Percentiles rank a stretch among this genome's conserved stretches.
Evolutionary conservation across 1,139 yeast genomes (phyloP).

Genomic region (Pichia sp.): DNA sequence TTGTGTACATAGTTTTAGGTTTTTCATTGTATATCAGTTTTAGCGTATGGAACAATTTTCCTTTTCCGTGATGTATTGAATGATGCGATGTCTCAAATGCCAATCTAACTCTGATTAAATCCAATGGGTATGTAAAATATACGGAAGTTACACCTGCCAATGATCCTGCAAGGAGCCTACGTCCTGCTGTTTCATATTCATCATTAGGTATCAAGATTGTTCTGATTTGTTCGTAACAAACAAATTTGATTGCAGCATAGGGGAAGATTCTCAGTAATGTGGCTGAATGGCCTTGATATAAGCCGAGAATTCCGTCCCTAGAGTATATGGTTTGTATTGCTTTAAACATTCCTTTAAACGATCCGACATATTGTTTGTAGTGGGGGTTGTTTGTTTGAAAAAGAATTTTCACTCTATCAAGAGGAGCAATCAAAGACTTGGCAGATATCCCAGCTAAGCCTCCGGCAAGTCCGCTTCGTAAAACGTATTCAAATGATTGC

Average conservation of each 20-base stretch:
- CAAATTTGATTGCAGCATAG: conserved; percentile 94
- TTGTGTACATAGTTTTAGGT: conserved; percentile 36
- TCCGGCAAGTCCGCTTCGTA: conserved; percentile 87
- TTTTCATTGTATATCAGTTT: conserved; percentile 57
- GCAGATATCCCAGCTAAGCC: conserved; percentile 96
- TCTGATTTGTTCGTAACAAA: conserved; percentile 93
- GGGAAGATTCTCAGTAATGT: conserved; percentile 90
- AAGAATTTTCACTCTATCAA: conserved; percentile 88
- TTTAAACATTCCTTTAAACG: conserved; percentile 65
- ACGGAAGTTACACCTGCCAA: conserved; percentile 85
- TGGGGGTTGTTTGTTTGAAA: conserved; percentile 95
- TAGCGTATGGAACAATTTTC: conserved; percentile 54
- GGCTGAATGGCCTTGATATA: conserved; percentile 94
- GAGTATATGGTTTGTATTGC: conserved; percentile 68
- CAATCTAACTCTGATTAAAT: conserved; percentile 80
- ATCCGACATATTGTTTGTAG: conserved; percentile 74
- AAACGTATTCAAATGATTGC: conserved; percentile 70
- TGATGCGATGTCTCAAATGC: conserved; percentile 71
- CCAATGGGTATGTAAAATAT: conserved; percentile 87
- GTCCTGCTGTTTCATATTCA: conserved; percentile 67
- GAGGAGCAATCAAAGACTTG: conserved; percentile 89
- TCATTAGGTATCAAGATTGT: conserved; percentile 71
- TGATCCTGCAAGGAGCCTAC: conserved; percentile 86
- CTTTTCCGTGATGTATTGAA: conserved; percentile 36
- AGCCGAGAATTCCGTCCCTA: conserved; percentile 74